Percentiles rank a stretch among this genome's conserved stretches.
Evolutionary conservation across 1,284 basidiomycete genomes (phyloP).

Genomic region (Cerrena zonata): DNA sequence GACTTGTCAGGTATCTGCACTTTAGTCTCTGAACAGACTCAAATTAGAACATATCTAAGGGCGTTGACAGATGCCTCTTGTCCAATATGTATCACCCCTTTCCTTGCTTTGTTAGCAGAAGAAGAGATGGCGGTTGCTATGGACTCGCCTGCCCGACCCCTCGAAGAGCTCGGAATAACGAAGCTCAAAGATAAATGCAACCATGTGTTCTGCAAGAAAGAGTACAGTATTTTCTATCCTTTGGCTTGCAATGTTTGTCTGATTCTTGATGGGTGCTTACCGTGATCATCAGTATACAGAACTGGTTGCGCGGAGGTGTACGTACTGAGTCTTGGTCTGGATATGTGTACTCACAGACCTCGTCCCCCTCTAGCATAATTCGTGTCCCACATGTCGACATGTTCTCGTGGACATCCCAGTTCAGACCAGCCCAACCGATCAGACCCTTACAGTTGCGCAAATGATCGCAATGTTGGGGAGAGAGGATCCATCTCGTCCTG

Average conservation of each 20-base stretch:
- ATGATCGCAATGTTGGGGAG: neutral
- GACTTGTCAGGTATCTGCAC: slow-evolving; percentile 31
- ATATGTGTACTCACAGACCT: neutral
- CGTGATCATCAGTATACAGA: slow-evolving; percentile 43
- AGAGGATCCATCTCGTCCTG: neutral
- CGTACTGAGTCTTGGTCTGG: slow-evolving; percentile 18
- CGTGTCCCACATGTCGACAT: slow-evolving; percentile 21
- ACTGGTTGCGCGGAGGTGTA: slow-evolving; percentile 59
- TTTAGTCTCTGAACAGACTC: neutral
- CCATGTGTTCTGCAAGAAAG: slow-evolving; percentile 70
- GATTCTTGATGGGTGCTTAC: neutral
- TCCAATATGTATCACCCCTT: slow-evolving; percentile 64
- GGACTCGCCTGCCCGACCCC: slow-evolving; percentile 66
- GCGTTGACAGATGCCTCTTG: slow-evolving; percentile 53
- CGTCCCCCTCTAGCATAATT: slow-evolving; percentile 10
- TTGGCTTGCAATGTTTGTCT: neutral
- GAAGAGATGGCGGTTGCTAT: slow-evolving; percentile 65
- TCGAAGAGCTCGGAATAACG: slow-evolving; percentile 65
- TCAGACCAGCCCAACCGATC: neutral
- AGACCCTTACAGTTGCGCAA: neutral
- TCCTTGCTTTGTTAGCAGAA: slow-evolving; percentile 60
- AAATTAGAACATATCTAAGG: slow-evolving; percentile 21
- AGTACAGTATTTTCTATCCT: slow-evolving; percentile 37
- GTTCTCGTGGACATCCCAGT: neutral
- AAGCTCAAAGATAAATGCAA: slow-evolving; percentile 54